Conservation (phyloP, 2,329 filamentous ascomycete species). For the Rutstroemia sp. region DNA sequence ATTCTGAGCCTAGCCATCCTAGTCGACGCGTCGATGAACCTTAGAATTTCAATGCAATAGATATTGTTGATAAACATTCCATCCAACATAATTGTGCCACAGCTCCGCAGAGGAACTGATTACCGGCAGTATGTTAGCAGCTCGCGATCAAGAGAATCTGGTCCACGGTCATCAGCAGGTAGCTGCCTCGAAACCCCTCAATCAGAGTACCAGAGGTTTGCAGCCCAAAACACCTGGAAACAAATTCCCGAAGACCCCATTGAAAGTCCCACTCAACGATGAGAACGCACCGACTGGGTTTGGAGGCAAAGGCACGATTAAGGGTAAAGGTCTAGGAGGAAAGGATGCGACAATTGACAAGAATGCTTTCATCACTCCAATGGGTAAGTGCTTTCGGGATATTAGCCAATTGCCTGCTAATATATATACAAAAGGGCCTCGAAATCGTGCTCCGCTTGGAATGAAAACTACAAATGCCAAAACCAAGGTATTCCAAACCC, state of each 20-base stretch:
- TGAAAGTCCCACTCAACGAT: conserved; percentile 70
- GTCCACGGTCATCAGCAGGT: conserved; percentile 66
- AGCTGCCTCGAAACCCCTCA: conserved; percentile 63
- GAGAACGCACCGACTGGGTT: conserved; percentile 65
- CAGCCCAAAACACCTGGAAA: conserved; percentile 72
- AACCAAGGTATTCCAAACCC: conserved; percentile 58
- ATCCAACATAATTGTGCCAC: too few relatives aligned
- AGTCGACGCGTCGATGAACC: background rate
- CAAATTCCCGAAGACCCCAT: conserved; percentile 73
- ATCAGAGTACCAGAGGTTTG: conserved; percentile 53
- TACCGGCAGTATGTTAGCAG: conserved; percentile 57
- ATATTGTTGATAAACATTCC: background rate
- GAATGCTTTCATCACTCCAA: conserved; percentile 69
- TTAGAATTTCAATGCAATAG: conserved; percentile 1
- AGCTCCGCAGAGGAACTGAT: too few relatives aligned
- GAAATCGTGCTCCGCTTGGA: conserved; percentile 73
- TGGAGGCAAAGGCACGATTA: conserved; percentile 46
- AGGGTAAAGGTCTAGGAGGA: conserved; percentile 50
- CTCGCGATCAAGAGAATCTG: conserved; percentile 82
- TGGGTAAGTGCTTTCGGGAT: conserved; percentile 49
- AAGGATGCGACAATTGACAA: conserved; percentile 40
- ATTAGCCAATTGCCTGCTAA: conserved; percentile 20
- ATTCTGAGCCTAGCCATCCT: background rate
- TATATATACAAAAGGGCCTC: conserved; percentile 32
- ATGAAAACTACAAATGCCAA: conserved; percentile 97